These are phyloP conservation scores for Microcyclosporella mali DNA, from an alignment of 2,329 filamentous ascomycete species.

Conservation along the genomic window DNA sequence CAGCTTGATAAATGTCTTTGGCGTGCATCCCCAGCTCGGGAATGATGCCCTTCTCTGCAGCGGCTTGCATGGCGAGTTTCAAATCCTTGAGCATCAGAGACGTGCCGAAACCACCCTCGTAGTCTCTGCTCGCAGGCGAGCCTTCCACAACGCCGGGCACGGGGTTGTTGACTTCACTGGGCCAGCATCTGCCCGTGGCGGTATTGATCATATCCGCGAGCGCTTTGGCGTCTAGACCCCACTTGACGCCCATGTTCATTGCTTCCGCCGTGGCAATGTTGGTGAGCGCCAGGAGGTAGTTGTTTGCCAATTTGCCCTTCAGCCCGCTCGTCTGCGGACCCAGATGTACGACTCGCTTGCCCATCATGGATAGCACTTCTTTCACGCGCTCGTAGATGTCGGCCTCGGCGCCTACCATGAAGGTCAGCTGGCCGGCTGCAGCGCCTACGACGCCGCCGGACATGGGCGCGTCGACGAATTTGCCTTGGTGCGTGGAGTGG, in stretches of 20 bases:
- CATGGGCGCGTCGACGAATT: slow-evolving; percentile 92
- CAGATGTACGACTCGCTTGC: slow-evolving; percentile 76
- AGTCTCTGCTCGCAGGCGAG: slow-evolving; percentile 70
- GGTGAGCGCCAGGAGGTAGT: slow-evolving; percentile 89
- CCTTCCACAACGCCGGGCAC: slow-evolving; percentile 75
- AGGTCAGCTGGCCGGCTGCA: slow-evolving; percentile 78
- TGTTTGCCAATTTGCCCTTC: slow-evolving; percentile 91
- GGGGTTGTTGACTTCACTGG: slow-evolving; percentile 91
- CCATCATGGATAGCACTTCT: slow-evolving; percentile 72
- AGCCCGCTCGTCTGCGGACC: slow-evolving; percentile 79
- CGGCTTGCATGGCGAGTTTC: slow-evolving; percentile 43
- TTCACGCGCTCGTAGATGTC: slow-evolving; percentile 59
- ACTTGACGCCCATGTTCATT: slow-evolving; percentile 59
- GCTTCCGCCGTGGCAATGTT: slow-evolving; percentile 69
- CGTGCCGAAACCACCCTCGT: slow-evolving; percentile 47
- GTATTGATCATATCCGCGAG: slow-evolving; percentile 85
- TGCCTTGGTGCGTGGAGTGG: slow-evolving; percentile 59
- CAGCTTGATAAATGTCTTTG: slow-evolving; percentile 41
- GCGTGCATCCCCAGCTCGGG: slow-evolving; percentile 42
- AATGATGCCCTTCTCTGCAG: slow-evolving; percentile 39
- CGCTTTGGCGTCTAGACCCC: slow-evolving; percentile 58
- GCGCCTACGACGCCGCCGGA: slow-evolving; percentile 93
- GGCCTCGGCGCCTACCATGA: slow-evolving; percentile 77
- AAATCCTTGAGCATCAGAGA: slow-evolving; percentile 46
- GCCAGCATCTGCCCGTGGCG: slow-evolving; percentile 93